Evolutionary conservation across 2,329 filamentous ascomycete species (phyloP).

Genomic region (Scleromitrula shiraiana): DNA sequence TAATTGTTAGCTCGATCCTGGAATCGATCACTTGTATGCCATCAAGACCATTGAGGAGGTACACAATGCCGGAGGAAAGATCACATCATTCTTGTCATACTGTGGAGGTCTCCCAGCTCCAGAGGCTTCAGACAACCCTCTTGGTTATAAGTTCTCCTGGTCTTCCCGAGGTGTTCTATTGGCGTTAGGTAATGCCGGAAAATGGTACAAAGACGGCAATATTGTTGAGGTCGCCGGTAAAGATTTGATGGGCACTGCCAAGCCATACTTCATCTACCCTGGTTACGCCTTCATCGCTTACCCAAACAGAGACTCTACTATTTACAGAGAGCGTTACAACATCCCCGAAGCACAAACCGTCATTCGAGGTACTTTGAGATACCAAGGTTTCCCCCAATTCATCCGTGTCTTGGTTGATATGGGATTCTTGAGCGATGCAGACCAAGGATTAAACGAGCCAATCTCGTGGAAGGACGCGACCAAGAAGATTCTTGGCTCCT

Average conservation of each 20-base stretch:
- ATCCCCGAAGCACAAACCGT: constrained; percentile 90
- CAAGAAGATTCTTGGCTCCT: constrained; percentile 63
- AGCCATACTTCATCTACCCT: constrained; percentile 86
- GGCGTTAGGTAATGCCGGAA: constrained; percentile 78
- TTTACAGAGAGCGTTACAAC: constrained; percentile 80
- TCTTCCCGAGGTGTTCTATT: constrained; percentile 68
- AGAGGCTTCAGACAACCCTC: constrained; percentile 76
- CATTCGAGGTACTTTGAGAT: constrained; percentile 74
- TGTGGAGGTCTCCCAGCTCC: constrained; percentile 70
- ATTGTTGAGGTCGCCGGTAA: constrained; percentile 52
- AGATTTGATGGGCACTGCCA: constrained; percentile 78
- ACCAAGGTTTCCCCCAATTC: constrained; percentile 85
- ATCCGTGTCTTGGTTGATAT: constrained; percentile 81
- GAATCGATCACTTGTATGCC: constrained; percentile 67
- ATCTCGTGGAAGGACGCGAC: constrained; percentile 82
- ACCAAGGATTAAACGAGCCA: constrained; percentile 53
- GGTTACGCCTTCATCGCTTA: constrained; percentile 80
- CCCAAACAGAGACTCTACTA: constrained; percentile 83
- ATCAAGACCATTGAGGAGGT: constrained; percentile 83
- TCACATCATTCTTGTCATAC: constrained; percentile 62
- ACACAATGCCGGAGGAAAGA: constrained; percentile 81
- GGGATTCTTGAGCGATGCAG: constrained; percentile 73
- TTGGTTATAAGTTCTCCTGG: constrained; percentile 84
- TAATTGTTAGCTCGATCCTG: too few relatives aligned
- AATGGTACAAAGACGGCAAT: constrained; percentile 73